Evolutionary conservation across 768 basidiomycete species (phyloP).

Genomic region (Sporobolomyces roseus): DNA sequence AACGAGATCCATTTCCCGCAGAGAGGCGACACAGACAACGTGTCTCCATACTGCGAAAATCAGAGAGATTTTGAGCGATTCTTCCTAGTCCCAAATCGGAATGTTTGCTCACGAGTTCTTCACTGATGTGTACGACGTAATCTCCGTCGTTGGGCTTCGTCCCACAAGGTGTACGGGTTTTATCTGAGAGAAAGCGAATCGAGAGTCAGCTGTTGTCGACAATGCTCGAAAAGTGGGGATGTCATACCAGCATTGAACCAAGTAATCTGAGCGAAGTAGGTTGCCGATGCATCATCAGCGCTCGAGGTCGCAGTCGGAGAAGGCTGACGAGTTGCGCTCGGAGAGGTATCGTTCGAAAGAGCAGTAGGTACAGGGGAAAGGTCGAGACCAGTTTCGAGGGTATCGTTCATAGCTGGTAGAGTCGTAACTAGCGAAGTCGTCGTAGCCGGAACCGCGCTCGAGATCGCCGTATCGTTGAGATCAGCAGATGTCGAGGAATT

Average conservation of each 20-base stretch:
- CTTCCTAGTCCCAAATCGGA: no score
- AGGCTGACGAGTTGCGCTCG: not conserved
- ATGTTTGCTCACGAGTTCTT: constrained; percentile 18
- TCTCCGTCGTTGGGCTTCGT: constrained; percentile 19
- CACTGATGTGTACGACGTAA: constrained; percentile 18
- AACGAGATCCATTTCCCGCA: constrained; percentile 29
- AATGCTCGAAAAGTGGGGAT: no score
- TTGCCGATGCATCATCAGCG: not conserved
- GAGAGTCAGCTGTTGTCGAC: not conserved
- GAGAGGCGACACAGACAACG: not conserved
- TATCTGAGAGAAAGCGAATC: not conserved
- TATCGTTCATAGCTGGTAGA: no score
- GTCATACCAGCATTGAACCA: constrained; percentile 18
- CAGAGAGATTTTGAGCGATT: no score
- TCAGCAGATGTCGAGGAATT: not conserved
- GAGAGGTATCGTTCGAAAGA: not conserved
- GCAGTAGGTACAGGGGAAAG: not conserved
- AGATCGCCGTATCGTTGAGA: not conserved
- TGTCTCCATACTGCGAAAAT: constrained; percentile 14
- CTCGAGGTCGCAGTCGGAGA: not conserved
- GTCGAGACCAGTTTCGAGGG: not conserved
- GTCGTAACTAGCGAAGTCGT: no score
- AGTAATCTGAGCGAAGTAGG: constrained; percentile 22
- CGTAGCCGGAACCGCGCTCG: not conserved
- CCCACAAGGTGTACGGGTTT: not conserved